Evolutionary conservation across 1,284 basidiomycete genomes (phyloP), one percentile per base, ranked within the genome.

Genomic region (Leccinum fuscescens): DNA sequence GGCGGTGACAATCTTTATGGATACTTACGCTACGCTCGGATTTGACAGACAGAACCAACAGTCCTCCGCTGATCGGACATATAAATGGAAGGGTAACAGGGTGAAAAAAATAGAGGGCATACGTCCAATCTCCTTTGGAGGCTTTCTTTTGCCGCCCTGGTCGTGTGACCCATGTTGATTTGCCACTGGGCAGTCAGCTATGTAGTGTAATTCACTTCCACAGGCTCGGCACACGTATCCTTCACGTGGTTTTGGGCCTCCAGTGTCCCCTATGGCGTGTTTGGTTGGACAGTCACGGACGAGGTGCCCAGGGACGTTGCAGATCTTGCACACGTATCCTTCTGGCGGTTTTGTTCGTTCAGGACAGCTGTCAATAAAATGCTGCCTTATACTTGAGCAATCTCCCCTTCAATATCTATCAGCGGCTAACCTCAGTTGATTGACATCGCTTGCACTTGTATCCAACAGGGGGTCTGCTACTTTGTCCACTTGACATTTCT

Each of bases 11-110:
- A 31, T 55, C 37, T 6, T 33, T 35, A 12, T 76, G 3, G n/a
- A n/a, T 37, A 62, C 87, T 64, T 71, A 91, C 90, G 90, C 88
- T 33, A 95, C 80, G 67, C 86, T 89, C 1, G 95, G 95, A 72
- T 97, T 97, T 54, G 93, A 95, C 58, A 98, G 72, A 73, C 95
- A 98, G 79, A 97, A 97, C 94, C 95, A 97, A 74, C 95, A 96
- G 76, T 93, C 90, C 62, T 89, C 89, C 64, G 92, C 91, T 93
- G 66, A 57, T 56, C 17, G 37, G 54, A 56, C 55, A 59, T 31
- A 60, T 63, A 6, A 67, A 56, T 37, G 4, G 9, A n/a, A 14
- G 42, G 17, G 50, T 31, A 49, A 8, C 15, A 53, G 44, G 12
- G 9, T 11, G 17, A 56, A 31, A 17, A n/a, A 20, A 20, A 59